Evolutionary conservation across 129 eudicot genomes (phyloP), one percentile per base, ranked within the genome.

Genomic region (Cynara cardunculus): DNA sequence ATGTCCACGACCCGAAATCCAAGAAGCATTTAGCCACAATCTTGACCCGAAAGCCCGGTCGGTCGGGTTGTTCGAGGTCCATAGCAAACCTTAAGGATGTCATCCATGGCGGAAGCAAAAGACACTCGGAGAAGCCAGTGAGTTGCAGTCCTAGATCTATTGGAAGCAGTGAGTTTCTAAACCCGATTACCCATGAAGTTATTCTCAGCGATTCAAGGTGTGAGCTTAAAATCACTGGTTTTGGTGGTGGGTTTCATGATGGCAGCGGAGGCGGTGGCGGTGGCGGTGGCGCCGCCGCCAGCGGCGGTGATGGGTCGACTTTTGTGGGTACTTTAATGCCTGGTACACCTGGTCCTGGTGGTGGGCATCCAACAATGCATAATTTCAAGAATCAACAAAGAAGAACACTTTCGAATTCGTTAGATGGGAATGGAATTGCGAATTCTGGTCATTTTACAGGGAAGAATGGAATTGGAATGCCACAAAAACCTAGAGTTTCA

Each of bases 51-150:
- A 96, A 87, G 81, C 64, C 87, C 25, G 87, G 88, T 3, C 75
- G 99, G 88, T 96, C 99, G 31, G 98, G 99, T 13, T 96, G 99
- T 82, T 96, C 99, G 64, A 90, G 99, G 95, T 96, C 99, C 64
- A 92, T 96, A 19, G 97, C 99, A 35, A 96, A 92, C 78, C 98
- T 96, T 39, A 96, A 89, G 81, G 98, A 96, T 87, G 99, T 96
- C n/a, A 96, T 96, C n/a, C 95, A 96, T 87, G 99, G 99, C 9
- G 98, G 99, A 9, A 96, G 99, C 77, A 96, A 96, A 74, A 88
- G 99, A 75, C 99, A 96, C 77, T 78, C 86, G 70, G 99, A 96
- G 13, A 92, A 84, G 73, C 97, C 99, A 16, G 93, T 92, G 1
- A 91, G 87, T 65, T 96, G 98, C 74, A 96, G 99, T 80, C 99